These are phyloP conservation scores for Eucalyptus guilfoylei DNA, from an alignment of 345 rosid species.

Conservation along the genomic window DNA sequence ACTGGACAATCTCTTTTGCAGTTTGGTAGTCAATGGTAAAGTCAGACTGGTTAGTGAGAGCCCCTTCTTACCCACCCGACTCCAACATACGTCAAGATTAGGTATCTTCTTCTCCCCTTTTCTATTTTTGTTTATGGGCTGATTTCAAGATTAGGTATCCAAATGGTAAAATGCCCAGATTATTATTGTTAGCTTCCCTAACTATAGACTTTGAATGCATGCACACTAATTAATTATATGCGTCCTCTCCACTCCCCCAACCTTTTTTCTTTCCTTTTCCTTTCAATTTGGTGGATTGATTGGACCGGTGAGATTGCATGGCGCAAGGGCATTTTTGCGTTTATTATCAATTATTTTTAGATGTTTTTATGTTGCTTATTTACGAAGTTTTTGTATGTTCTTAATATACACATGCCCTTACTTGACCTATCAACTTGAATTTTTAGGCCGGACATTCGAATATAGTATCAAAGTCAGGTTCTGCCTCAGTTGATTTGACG, in stretches of 20 bases:
- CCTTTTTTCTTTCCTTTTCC: not conserved
- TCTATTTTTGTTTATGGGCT: not conserved
- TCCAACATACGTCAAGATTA: not conserved
- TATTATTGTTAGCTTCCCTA: constrained; percentile 39
- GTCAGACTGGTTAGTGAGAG: not conserved
- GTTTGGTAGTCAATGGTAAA: not conserved
- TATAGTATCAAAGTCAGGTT: not conserved
- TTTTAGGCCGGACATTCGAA: not conserved
- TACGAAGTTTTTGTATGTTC: not conserved
- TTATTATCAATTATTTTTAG: not conserved
- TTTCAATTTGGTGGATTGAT: not conserved
- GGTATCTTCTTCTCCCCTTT: not conserved
- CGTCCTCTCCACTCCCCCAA: not conserved
- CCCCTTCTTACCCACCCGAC: not conserved
- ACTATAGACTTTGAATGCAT: constrained; percentile 13
- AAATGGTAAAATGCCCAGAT: not conserved
- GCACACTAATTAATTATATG: not conserved
- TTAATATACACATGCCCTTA: not conserved
- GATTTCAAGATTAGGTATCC: not conserved
- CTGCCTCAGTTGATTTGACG: not conserved
- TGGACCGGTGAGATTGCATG: constrained; percentile 10
- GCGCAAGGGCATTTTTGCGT: not conserved
- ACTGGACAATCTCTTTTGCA: not conserved
- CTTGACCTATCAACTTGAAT: not conserved
- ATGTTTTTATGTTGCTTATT: not conserved